Evolutionary conservation across 257 asterid genomes (phyloP), one percentile per base, ranked within the genome.

Genomic region (Scutellaria galericulata): DNA sequence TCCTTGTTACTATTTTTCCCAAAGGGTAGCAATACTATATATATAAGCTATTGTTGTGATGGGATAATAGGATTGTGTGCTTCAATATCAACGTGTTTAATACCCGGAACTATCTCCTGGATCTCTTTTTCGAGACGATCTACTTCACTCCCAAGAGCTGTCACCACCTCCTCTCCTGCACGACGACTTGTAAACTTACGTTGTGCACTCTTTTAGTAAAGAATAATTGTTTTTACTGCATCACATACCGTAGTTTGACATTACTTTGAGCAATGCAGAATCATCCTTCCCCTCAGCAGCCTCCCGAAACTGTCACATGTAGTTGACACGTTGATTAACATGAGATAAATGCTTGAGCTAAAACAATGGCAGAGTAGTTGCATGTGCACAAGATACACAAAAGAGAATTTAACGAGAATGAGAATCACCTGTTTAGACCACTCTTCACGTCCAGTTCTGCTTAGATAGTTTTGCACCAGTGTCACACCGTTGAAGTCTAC

Each of bases 121-220:
- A 94, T 94, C 88, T 94, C 99, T 68, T 88, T 89, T 52, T 94
- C 99, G 3, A 94, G 89, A 60, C 99, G 87, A 79, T 94, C 98
- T 15, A 94, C 98, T 82, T 94, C 99, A 70, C 95, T 89, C 66
- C 99, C 99, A 35, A 91, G 86, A 68, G 99, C 99, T 14, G 95
- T 94, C 37, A 94, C 99, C 75, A 92, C 96, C 76, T 94, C 99
- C 85, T 94, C 99, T 68, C 99, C 99, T 91, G 86, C 59, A 80
- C 66, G 67, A 73, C 37, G 51, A 31, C 66, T 12, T 10, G n/a
- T 52, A 37, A 31, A 14, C 42, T 68, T 18, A 46, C 72, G 13
- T 64, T 58, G 53, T 65, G 50, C 57, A 48, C 22, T 52, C 47
- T 5, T 35, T 5, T 40, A 18, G 13, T 7, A 58, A 40, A 69